phyloP scores from a whole-genome alignment of 1,284 basidiomycete species.

The Ceraceosorus bombacis region DNA sequence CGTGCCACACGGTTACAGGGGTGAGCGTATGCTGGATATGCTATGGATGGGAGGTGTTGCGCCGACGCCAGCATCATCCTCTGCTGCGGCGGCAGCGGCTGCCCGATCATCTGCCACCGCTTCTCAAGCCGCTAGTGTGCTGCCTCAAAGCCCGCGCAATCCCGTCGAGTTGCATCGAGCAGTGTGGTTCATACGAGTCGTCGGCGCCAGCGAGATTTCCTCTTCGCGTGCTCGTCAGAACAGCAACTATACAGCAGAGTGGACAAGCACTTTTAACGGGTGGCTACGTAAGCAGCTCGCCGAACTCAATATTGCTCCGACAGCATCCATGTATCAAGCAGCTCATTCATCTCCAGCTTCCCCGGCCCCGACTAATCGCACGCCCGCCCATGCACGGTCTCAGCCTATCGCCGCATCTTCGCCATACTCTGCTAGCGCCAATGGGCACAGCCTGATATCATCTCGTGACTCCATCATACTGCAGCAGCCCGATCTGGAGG shows the following conservation, averaged over 20 bases:
- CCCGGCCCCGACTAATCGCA: neutral
- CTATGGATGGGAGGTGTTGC: constrained; percentile 56
- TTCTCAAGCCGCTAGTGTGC: neutral
- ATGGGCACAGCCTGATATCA: neutral
- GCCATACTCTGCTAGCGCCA: neutral
- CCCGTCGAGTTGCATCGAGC: constrained; percentile 73
- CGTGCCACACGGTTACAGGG: constrained; percentile 87
- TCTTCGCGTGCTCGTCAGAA: constrained; percentile 2
- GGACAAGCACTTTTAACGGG: constrained; percentile 75
- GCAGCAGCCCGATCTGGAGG: constrained; percentile 53
- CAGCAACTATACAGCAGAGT: constrained; percentile 71
- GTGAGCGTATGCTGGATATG: constrained; percentile 80
- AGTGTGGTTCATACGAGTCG: constrained; percentile 86
- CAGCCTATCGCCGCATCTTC: neutral
- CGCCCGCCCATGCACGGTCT: neutral
- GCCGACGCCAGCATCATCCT: constrained; percentile 10
- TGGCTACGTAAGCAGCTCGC: constrained; percentile 81
- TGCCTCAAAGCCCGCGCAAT: constrained; percentile 1
- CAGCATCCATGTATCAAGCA: neutral
- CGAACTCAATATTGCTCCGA: constrained; percentile 66
- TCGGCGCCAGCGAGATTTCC: constrained; percentile 86
- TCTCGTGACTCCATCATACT: neutral
- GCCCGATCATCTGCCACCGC: constrained; percentile 1
- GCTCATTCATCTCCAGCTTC: neutral
- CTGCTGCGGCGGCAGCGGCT: constrained; percentile 1